Evolutionary conservation across 2,329 filamentous ascomycete genomes (phyloP), one percentile per base, ranked within the genome.

Genomic region (Volutella citrinella): DNA sequence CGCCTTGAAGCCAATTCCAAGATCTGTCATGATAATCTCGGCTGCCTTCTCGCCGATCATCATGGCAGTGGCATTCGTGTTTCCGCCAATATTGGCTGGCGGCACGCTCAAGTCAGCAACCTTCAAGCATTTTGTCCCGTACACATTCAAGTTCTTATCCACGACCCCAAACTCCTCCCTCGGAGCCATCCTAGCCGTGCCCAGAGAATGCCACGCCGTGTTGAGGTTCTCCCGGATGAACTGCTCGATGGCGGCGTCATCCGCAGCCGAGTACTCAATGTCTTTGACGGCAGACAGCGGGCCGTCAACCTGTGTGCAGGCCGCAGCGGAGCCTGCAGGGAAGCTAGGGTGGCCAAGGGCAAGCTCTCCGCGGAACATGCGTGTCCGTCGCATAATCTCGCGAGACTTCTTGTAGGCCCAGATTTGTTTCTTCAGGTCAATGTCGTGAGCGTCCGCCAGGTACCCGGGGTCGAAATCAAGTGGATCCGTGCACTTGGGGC

Each of bases 331-430:
- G 1, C 49, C 57, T 1, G 57, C 38, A 0, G 64, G 49, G 46
- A 75, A 76, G 10, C 54, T 49, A 2, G 72, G 72, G 33, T 73
- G 69, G 0, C 63, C 55, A 6, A 53, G 42, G 5, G 60, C 53
- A 4, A 69, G 22, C 46, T 75, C 66, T 47, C 76, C 64, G 39
- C 67, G 54, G 56, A 74, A 82, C 47, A 72, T 66, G 3, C 65
- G 55, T 48, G 77, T 74, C 6, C 78, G 72, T 4, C 79, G 70
- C 28, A 70, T 65, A 34, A 84, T 72, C 52, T 82, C 78, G 3
- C 81, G 75, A n/a, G 69, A 66, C 47, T 72, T 74, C 57, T 84
- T 84, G 63, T 84, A 84, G 1, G 65, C 70, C 78, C 79, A 83
- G 5, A 80, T 48, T 14, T 78, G 72, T 48, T 74, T 78, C 56